phyloP scores from a whole-genome alignment of 495 filamentous ascomycete genomes.

The Astrothelium subdiscretum region DNA sequence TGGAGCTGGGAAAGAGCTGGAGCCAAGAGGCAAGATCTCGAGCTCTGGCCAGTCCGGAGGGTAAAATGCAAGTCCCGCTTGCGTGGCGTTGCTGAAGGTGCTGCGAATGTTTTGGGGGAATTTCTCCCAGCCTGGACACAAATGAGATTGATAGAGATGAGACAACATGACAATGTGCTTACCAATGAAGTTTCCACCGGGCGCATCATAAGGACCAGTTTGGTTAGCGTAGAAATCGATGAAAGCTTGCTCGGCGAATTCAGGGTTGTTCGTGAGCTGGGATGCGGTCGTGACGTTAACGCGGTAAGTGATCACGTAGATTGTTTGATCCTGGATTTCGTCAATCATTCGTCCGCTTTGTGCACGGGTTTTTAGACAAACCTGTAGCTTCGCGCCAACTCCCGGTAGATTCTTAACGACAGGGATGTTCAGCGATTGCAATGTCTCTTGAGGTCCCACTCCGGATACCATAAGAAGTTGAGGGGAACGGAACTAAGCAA shows the following conservation, averaged over 20 bases:
- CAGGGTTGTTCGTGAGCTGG: background rate
- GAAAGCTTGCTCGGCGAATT: background rate
- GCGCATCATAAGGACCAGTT: conserved; percentile 5
- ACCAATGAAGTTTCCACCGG: conserved; percentile 7
- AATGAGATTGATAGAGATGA: background rate
- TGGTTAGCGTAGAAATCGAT: background rate
- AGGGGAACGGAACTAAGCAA: conserved; percentile 6
- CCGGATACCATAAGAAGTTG: conserved; percentile 22
- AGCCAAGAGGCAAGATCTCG: conserved; percentile 32
- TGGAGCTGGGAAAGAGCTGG: conserved; percentile 25
- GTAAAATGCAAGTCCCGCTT: conserved; percentile 27
- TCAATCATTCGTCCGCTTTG: conserved; percentile 6
- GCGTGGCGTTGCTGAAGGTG: conserved; percentile 10
- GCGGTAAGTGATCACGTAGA: conserved; percentile 6
- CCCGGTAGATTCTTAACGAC: conserved; percentile 8
- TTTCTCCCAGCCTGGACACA: conserved; percentile 14
- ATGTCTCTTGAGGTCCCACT: conserved; percentile 11
- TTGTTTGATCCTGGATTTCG: conserved; percentile 19
- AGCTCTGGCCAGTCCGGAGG: conserved; percentile 48
- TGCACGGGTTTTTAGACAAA: background rate
- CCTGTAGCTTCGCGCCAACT: conserved; percentile 19
- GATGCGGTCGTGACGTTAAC: conserved; percentile 11
- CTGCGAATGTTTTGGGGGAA: conserved; percentile 6
- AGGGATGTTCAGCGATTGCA: conserved; percentile 9
- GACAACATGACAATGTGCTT: background rate